A percentile compares a stretch with the other conserved stretches of the same genome.
Conservation (phyloP, 306 rosid genomes). For the Inga oerstediana region DNA sequence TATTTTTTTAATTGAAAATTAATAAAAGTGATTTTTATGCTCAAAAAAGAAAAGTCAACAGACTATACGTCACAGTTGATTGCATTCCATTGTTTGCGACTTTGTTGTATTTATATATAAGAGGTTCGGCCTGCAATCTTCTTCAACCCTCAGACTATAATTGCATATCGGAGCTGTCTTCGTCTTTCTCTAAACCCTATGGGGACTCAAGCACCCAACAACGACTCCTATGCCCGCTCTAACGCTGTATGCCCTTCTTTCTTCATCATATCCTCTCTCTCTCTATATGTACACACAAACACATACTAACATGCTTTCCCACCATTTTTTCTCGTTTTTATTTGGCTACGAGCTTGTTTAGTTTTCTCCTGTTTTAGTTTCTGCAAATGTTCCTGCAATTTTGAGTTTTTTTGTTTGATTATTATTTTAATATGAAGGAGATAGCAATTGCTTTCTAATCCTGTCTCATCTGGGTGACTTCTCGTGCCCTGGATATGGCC, state of each 20-base stretch:
- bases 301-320: background rate
- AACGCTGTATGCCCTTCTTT: conserved; percentile 35
- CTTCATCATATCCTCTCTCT: background rate
- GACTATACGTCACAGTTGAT: background rate
- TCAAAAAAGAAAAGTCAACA: background rate
- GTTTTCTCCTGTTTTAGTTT: background rate
- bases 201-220: conserved; percentile 32
- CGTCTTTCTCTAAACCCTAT: conserved; percentile 11
- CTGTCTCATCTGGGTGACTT: too few species aligned
- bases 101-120: background rate
- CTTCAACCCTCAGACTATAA: background rate
- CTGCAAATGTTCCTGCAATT: background rate
- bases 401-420: too few species aligned
- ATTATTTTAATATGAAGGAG: too few species aligned
- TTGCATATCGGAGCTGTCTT: background rate
- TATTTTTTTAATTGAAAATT: too few species aligned
- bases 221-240: background rate
- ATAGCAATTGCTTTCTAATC: background rate
- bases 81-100: background rate
- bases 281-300: background rate
- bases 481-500: background rate
- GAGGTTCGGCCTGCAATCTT: background rate
- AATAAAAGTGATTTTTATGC: too few species aligned
- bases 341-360: background rate
- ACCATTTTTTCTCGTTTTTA: background rate